Base-by-base conservation (phyloP, 805 yeast genomes). In the Candida gorgasii region DNA sequence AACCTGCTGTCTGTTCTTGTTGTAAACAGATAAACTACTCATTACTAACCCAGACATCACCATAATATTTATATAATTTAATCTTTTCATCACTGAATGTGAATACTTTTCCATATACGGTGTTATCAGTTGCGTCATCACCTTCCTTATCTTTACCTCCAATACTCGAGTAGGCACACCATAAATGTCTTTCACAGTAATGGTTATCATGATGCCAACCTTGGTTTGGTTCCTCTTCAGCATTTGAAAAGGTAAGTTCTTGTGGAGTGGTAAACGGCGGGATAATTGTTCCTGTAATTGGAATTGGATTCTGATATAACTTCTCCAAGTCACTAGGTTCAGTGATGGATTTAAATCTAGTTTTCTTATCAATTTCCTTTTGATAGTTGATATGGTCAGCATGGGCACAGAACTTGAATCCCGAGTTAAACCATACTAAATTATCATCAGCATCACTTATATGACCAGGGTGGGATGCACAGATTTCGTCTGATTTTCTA, bases 121-220 rank as follows among this genome's bases (percentile, higher is more conserved):
- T 61, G 22, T 65, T 67, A 27, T 62, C 64, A n/a, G 56, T 56
- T 22, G 63, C 61, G 22, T 65, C 67, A 27, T 62, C 64, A n/a
- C 57, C 57, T 22, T 46, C 52, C 12, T 38, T 30, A 23, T 51
- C 61, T 5, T 12, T 23, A 2, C 77, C 82, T n/a, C 85, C 85
- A 47, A 79, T 67, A 18, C 64, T 55, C 44, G 79, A 78, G 54
- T 77, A 79, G 0, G 84, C 84, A 65, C 85, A 80, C 79, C 84
- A 80, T 15, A 75, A 52, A 52, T 80, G 80, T 13, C 72, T 69
- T 28, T 72, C 69, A 62, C 86, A 81, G 45, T 77, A 75, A 14
- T 62, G 63, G 39, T 72, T 65, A 56, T 75, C 39, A 29, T 53
- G 53, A 20, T 42, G 33, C 84, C 85, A 79, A 28, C 79, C 80